A percentile compares a stretch with the other conserved stretches of the same genome.
phyloP scores from a whole-genome alignment of 2,329 filamentous ascomycete species.

The Nothophaeocryptopus gaeumannii region DNA sequence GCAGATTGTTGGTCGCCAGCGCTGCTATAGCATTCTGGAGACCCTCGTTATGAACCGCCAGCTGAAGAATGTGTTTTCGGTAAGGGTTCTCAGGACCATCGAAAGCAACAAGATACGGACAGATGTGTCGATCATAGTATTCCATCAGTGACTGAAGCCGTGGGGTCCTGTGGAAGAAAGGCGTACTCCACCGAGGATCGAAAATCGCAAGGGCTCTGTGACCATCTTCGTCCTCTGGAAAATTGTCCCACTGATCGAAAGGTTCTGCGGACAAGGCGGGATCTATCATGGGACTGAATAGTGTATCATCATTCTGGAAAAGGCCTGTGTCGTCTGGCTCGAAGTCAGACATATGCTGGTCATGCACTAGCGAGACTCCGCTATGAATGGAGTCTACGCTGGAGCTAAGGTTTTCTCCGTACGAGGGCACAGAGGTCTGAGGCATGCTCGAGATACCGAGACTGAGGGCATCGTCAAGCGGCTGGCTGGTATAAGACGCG shows the following conservation, averaged over 20 bases:
- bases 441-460: slow-evolving; percentile 10
- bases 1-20: slow-evolving; percentile 80
- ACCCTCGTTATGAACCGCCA: slow-evolving; percentile 74
- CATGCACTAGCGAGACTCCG: slow-evolving; percentile 6
- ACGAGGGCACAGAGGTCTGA: slow-evolving; percentile 35
- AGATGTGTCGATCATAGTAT: slow-evolving; percentile 91
- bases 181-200: slow-evolving; percentile 33
- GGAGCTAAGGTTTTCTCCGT: slow-evolving; percentile 41
- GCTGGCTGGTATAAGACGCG: slow-evolving; percentile 19
- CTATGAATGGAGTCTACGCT: slow-evolving; percentile 48
- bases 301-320: slow-evolving; percentile 25
- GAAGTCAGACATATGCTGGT: neutral
- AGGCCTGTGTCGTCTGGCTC: slow-evolving; percentile 5
- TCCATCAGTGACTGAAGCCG: slow-evolving; percentile 87
- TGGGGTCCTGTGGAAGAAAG: slow-evolving; percentile 61
- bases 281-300: slow-evolving; percentile 33
- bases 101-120: slow-evolving; percentile 85
- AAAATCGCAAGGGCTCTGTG: slow-evolving; percentile 25
- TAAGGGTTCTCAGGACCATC: slow-evolving; percentile 85
- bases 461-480: slow-evolving; percentile 17
- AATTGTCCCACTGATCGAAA: slow-evolving; percentile 21
- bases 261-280: slow-evolving; percentile 16
- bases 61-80: slow-evolving; percentile 72
- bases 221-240: slow-evolving; percentile 24
- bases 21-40: slow-evolving; percentile 92